phyloP scores from a whole-genome alignment of 768 basidiomycete species.

The Amanita rubescens region DNA sequence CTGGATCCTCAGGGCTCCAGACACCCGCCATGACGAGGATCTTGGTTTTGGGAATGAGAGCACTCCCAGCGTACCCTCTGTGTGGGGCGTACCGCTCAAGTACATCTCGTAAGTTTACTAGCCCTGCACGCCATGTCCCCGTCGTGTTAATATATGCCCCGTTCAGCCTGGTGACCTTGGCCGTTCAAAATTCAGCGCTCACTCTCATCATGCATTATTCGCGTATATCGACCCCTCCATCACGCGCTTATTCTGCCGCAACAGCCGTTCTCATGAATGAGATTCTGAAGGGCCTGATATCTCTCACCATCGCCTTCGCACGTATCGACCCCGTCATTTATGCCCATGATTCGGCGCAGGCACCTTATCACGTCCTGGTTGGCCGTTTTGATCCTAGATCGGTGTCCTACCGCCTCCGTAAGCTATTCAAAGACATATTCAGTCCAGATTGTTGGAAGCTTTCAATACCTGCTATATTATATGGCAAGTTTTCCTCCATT shows the following conservation, averaged over 20 bases:
- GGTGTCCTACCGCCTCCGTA: constrained; percentile 41
- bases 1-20: constrained; percentile 22
- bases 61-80: constrained; percentile 36
- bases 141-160: not conserved
- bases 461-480: constrained; percentile 93
- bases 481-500: constrained; percentile 37
- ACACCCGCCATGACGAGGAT: constrained; percentile 33
- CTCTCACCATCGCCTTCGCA: constrained; percentile 73
- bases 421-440: constrained; percentile 64
- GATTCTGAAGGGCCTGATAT: constrained; percentile 86
- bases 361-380: constrained; percentile 22
- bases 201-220: constrained; percentile 98
- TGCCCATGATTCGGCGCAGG: constrained; percentile 22
- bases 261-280: constrained; percentile 93
- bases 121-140: not conserved
- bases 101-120: constrained; percentile 75
- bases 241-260: constrained; percentile 83
- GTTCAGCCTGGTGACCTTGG: constrained; percentile 69
- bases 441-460: constrained; percentile 95
- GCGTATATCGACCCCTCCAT: constrained; percentile 69
- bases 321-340: constrained; percentile 38
- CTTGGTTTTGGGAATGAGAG: constrained; percentile 29
- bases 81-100: constrained; percentile 70
- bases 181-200: constrained; percentile 85
- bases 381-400: constrained; percentile 23